Percentiles rank a stretch among this genome's conserved stretches.
Evolutionary conservation across 2,329 filamentous ascomycete genomes (phyloP).

Genomic region (Emericellopsis atlantica): DNA sequence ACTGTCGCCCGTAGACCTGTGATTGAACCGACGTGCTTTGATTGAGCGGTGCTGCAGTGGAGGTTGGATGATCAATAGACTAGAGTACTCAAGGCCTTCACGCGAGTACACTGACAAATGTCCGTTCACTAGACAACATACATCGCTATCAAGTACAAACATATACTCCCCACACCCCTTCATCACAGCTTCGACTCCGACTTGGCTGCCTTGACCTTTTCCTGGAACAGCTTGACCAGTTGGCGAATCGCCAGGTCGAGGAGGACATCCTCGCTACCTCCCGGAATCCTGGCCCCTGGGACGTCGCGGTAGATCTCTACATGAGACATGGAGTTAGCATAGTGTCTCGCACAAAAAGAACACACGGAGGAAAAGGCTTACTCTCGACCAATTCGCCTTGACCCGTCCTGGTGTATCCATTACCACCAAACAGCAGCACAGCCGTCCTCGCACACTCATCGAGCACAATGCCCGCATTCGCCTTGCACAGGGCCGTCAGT

Average conservation of each 20-base stretch:
- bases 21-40: too few relatives aligned
- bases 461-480: conserved; percentile 57
- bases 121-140: too few relatives aligned
- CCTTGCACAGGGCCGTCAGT: conserved; percentile 60
- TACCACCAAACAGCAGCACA: conserved; percentile 61
- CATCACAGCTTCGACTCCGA: too few relatives aligned
- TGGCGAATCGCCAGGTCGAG: conserved; percentile 10
- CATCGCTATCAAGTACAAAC: too few relatives aligned
- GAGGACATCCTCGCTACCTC: conserved; percentile 11
- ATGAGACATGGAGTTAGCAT: background rate
- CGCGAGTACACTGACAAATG: too few relatives aligned
- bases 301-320: conserved; percentile 16
- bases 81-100: too few relatives aligned
- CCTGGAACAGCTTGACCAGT: conserved; percentile 7
- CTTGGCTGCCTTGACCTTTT: conserved; percentile 1
- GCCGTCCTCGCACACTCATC: conserved; percentile 60
- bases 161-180: too few relatives aligned
- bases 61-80: too few relatives aligned
- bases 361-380: conserved; percentile 24
- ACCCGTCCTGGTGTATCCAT: conserved; percentile 56
- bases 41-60: too few relatives aligned
- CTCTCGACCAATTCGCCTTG: conserved; percentile 61
- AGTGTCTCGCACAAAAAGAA: background rate
- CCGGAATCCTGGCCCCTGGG: conserved; percentile 9
- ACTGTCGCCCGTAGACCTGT: background rate